These are phyloP conservation scores for Oxalis stricta DNA, from an alignment of 441 rosid genomes.

Conservation along the genomic window DNA sequence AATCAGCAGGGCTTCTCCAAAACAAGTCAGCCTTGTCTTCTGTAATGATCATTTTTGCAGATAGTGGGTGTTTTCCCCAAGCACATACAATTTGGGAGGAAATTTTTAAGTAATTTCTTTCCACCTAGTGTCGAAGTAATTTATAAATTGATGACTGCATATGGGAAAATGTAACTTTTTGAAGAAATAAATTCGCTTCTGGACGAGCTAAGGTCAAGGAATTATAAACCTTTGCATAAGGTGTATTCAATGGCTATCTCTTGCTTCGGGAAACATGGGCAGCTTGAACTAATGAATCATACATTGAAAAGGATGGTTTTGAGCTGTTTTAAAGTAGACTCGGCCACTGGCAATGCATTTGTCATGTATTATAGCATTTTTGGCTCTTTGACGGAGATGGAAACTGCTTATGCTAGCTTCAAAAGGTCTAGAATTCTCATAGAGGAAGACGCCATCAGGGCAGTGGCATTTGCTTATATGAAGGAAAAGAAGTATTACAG, in stretches of 20 bases:
- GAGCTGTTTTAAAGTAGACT: constrained; percentile 31
- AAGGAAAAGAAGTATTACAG: constrained; percentile 32
- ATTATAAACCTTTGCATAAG: constrained; percentile 14
- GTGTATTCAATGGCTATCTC: constrained; percentile 41
- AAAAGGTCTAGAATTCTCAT: constrained; percentile 43
- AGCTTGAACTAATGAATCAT: constrained; percentile 51
- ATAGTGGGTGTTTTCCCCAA: constrained; percentile 32
- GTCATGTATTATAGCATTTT: constrained; percentile 36
- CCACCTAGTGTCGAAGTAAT: constrained; percentile 24
- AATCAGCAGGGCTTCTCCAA: constrained; percentile 28
- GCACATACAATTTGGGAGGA: constrained; percentile 48
- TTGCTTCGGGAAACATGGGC: constrained; percentile 55
- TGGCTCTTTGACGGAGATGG: constrained; percentile 51
- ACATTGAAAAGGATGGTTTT: constrained; percentile 30
- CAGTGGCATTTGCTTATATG: constrained; percentile 41
- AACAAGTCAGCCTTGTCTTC: constrained; percentile 28
- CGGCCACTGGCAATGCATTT: constrained; percentile 36
- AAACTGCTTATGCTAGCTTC: constrained; percentile 43
- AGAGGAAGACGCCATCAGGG: constrained; percentile 42
- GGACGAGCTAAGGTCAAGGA: constrained; percentile 27
- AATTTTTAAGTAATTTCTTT: constrained; percentile 29
- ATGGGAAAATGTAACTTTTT: constrained; percentile 28
- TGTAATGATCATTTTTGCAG: constrained; percentile 41
- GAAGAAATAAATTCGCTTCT: constrained; percentile 25
- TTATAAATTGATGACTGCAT: constrained; percentile 39